phyloP scores from a whole-genome alignment of 169 alveolate species.

The Eimeria necatrix region DNA sequence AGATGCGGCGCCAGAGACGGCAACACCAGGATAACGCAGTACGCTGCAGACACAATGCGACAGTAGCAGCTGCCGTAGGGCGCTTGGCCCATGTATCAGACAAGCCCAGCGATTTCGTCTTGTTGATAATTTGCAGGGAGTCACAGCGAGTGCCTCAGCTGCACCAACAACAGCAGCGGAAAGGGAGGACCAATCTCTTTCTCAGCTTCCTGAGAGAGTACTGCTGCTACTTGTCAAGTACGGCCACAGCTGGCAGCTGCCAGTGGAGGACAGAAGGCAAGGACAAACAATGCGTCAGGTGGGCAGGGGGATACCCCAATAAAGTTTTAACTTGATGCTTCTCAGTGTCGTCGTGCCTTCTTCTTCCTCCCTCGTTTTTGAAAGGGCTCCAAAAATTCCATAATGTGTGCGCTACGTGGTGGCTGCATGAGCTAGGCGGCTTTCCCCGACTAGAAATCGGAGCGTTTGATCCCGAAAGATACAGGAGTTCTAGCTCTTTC shows the following conservation, averaged over 20 bases:
- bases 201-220: conserved; percentile 65
- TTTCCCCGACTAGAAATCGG: too few species aligned
- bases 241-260: conserved; percentile 80
- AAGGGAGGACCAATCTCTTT: conserved; percentile 66
- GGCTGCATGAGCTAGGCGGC: too few species aligned
- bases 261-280: conserved; percentile 73
- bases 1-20: conserved; percentile 34
- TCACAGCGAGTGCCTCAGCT: conserved; percentile 5
- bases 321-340: too few species aligned
- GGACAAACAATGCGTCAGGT: conserved; percentile 82
- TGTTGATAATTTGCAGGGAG: conserved; percentile 6
- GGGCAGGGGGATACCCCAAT: background rate
- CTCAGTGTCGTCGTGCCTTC: too few species aligned
- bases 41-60: background rate
- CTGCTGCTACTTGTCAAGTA: conserved; percentile 74
- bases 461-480: too few species aligned
- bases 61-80: conserved; percentile 10
- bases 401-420: too few species aligned
- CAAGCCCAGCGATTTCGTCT: background rate
- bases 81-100: background rate
- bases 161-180: conserved; percentile 50
- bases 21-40: conserved; percentile 62
- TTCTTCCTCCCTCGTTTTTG: too few species aligned
- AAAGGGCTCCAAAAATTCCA: too few species aligned
- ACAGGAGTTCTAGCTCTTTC: too few species aligned